Conservation (phyloP, 2,329 filamentous ascomycete species). For the Paraphaeosphaeria sporulosa region DNA sequence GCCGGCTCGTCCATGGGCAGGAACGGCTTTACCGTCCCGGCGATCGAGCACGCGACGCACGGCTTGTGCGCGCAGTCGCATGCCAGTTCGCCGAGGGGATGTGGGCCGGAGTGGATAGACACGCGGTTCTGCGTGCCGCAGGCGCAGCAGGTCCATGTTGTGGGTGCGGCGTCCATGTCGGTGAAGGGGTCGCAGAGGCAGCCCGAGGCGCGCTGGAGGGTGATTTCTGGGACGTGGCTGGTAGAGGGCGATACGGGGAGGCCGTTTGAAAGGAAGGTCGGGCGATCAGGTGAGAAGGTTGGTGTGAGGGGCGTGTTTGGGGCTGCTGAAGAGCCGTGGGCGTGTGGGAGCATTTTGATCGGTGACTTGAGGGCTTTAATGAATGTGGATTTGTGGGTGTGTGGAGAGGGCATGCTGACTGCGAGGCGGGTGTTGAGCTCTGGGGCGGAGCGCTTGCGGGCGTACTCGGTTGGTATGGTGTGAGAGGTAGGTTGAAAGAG, state of each 20-base stretch:
- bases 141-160: conserved; percentile 19
- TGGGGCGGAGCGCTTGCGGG: background rate
- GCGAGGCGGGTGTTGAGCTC: background rate
- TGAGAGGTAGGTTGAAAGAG: background rate
- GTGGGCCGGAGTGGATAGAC: conserved; percentile 12
- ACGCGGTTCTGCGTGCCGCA: conserved; percentile 5
- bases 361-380: background rate
- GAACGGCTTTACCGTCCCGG: conserved; percentile 30
- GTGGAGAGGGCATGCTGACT: background rate
- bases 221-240: background rate
- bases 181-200: background rate
- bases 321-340: background rate
- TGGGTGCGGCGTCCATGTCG: background rate
- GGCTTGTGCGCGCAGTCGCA: conserved; percentile 36
- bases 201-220: background rate
- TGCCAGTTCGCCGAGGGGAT: conserved; percentile 28
- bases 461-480: background rate
- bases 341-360: background rate
- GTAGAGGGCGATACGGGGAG: background rate
- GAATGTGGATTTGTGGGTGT: background rate
- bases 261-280: background rate
- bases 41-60: conserved; percentile 31
- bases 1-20: conserved; percentile 34
- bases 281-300: background rate
- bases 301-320: background rate